Percentiles rank a stretch among this genome's conserved stretches.
Conservation (phyloP, 2,329 filamentous ascomycete genomes). For the Pestalotiopsis sp. region DNA sequence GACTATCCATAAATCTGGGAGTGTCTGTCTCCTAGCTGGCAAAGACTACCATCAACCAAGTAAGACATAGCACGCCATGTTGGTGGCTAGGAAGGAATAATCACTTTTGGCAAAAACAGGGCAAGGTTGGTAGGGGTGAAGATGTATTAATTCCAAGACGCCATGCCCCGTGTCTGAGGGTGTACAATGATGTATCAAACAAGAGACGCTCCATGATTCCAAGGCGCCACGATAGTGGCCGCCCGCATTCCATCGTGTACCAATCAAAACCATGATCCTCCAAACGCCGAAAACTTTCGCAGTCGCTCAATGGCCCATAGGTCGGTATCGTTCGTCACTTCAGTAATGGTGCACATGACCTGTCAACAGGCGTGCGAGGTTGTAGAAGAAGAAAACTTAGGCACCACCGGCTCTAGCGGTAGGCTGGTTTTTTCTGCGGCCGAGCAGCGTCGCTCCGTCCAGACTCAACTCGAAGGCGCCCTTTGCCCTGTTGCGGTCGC, state of each 20-base stretch:
- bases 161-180: slow-evolving; percentile 13
- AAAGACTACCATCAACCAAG: not conserved
- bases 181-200: slow-evolving; percentile 12
- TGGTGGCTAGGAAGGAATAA: not conserved
- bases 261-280: not conserved
- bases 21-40: not conserved
- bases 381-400: slow-evolving; percentile 22
- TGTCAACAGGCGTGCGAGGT: not conserved
- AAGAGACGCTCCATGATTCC: slow-evolving; percentile 7
- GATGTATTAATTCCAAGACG: slow-evolving; percentile 16
- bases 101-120: slow-evolving; percentile 19
- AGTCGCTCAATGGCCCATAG: not conserved
- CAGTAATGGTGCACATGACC: not conserved
- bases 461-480: slow-evolving; percentile 91
- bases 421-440: slow-evolving; percentile 58
- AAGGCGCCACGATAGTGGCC: not conserved
- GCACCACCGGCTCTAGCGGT: slow-evolving; percentile 43
- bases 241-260: slow-evolving; percentile 1
- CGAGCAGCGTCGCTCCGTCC: slow-evolving; percentile 87
- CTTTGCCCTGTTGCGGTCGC: slow-evolving; percentile 67
- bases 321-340: not conserved
- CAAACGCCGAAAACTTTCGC: not conserved
- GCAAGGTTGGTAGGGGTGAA: not conserved
- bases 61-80: not conserved
- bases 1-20: too few species aligned